A percentile compares a stretch with the other conserved stretches of the same genome.
phyloP scores from a whole-genome alignment of 164 flowering plant genomes.

The Dillenia suffruticosa region DNA sequence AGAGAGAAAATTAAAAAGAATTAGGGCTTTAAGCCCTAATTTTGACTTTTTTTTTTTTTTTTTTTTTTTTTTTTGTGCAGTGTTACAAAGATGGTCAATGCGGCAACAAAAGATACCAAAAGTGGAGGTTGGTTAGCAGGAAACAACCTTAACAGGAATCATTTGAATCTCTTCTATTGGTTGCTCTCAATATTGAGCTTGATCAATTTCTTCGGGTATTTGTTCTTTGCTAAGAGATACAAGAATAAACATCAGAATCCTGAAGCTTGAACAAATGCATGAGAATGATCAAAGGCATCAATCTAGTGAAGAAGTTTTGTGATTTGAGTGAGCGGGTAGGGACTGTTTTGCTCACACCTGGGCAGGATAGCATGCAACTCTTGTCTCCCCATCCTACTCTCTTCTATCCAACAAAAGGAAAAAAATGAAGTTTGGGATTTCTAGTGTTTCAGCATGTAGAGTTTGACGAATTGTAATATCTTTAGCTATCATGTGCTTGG shows the following conservation, averaged over 20 bases:
- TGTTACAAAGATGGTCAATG: too few species aligned
- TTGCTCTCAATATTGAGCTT: slow-evolving; percentile 18
- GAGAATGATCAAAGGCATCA: too few species aligned
- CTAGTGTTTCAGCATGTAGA: background rate
- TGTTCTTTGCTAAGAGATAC: slow-evolving; percentile 23
- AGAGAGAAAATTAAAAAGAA: too few species aligned
- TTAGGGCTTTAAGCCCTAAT: too few species aligned
- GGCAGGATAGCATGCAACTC: background rate
- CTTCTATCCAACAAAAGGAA: too few species aligned
- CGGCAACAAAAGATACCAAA: slow-evolving; percentile 3
- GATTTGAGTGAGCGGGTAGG: too few species aligned
- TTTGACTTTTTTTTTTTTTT: too few species aligned
- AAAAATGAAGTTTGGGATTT: too few species aligned
- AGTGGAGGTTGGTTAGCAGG: slow-evolving; percentile 27
- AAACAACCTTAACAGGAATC: slow-evolving; percentile 17
- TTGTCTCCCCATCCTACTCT: too few species aligned
- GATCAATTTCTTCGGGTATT: slow-evolving; percentile 19
- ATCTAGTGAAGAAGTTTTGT: too few species aligned
- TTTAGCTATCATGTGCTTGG: background rate
- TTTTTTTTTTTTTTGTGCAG: too few species aligned
- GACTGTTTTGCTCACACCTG: background rate
- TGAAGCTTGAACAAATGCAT: background rate
- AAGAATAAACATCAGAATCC: slow-evolving; percentile 20
- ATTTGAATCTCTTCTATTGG: slow-evolving; percentile 28
- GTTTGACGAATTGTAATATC: background rate